Conservation (phyloP, 2,329 filamentous ascomycete genomes). For the Aureobasidium leucospermi region DNA sequence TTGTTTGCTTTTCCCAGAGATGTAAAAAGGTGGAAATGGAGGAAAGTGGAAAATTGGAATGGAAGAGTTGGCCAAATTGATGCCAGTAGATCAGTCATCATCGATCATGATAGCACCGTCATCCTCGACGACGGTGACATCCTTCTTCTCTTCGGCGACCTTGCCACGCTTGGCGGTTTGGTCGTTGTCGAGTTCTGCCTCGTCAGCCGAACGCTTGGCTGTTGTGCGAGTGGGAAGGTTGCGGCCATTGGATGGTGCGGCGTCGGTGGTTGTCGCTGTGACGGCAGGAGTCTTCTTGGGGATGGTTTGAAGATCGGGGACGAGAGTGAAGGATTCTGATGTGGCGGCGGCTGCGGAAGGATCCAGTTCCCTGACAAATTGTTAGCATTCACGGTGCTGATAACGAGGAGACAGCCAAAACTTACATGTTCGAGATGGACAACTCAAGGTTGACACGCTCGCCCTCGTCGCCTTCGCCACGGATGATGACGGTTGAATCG, state of each 20-base stretch:
- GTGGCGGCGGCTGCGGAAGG: background rate
- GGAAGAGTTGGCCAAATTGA: background rate
- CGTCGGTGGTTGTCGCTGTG: conserved; percentile 12
- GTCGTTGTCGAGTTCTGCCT: conserved; percentile 30
- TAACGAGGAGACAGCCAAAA: background rate
- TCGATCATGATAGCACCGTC: conserved; percentile 29
- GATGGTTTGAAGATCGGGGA: conserved; percentile 14
- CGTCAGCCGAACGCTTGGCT: conserved; percentile 39
- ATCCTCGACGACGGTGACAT: conserved; percentile 29
- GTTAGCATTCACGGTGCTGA: background rate
- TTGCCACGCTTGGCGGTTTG: conserved; percentile 33
- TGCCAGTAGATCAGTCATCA: background rate
- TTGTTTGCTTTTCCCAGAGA: background rate
- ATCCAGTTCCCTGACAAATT: background rate
- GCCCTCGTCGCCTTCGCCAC: conserved; percentile 73
- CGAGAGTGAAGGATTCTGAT: conserved; percentile 9
- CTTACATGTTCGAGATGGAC: conserved; percentile 16
- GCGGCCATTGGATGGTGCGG: background rate
- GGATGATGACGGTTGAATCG: conserved; percentile 72
- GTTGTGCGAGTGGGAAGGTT: background rate
- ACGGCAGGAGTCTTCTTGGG: conserved; percentile 14
- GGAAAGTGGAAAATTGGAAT: background rate
- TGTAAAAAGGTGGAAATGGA: background rate
- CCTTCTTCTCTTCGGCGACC: conserved; percentile 26
- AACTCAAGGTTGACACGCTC: conserved; percentile 76